Evolutionary conservation across 2,329 filamentous ascomycete species (phyloP), one percentile per base, ranked within the genome.

Genomic region (Pochonia chlamydosporia): DNA sequence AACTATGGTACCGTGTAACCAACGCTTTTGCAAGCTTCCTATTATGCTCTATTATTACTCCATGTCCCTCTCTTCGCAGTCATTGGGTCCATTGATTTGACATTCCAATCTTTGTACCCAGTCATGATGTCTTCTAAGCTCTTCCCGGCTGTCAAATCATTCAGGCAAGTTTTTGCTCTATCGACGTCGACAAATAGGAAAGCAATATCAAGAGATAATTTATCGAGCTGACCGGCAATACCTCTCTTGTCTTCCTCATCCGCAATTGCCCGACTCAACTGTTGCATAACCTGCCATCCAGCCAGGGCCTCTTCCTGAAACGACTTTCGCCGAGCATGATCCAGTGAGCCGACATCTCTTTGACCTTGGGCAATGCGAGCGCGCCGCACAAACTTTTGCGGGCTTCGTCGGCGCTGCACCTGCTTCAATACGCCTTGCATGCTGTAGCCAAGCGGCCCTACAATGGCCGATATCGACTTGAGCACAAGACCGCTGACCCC

Each of bases 401-500:
- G 79, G 51, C 76, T 74, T 47, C 71, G 72, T 9, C 69, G 63
- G 30, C 81, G 75, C 51, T 75, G 68, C 1, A 72, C 63, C 58
- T 87, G 78, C 54, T 83, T 84, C 26, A 79, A 72, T 0, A 84
- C 59, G 0, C 84, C 84, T 57, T 86, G 84, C 52, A 84, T 69
- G 0, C 78, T 74, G 54, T 82, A 87, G 0, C 80, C 81, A 3
- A 81, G 54, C 0, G 81, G 80, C 0, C 81, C 80, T 1, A 83
- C 59, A 1, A 84, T 48, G 5, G 82, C 84, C 0, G 81, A 72
- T 5, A 85, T 70, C 43, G 83, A 76, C 60, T 87, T 87, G 24
- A 86, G 69, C 2, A 85, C 71, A 21, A 85, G 74, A 0, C 83
- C 82, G 1, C 75, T 78, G 7, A 85, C 54, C 1, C 83, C 83